These are phyloP conservation scores for Colletotrichum liriopes DNA, from an alignment of 2,329 filamentous ascomycete species.

Conservation along the genomic window DNA sequence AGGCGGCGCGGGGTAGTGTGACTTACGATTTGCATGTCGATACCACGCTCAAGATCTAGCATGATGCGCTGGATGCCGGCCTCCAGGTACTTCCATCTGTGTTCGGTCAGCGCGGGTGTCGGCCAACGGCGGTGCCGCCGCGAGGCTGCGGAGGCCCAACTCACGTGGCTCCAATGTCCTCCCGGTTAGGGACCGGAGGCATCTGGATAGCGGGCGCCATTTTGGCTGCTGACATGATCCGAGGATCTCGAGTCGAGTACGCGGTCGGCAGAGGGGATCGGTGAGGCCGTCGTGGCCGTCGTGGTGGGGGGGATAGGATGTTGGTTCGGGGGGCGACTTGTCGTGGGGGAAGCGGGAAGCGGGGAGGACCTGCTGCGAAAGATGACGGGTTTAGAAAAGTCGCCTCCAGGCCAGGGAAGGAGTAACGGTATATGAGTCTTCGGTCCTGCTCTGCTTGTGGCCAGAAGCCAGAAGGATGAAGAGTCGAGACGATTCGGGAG, in stretches of 20 bases:
- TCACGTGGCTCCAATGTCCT: conserved; percentile 71
- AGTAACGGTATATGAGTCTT: conserved; percentile 9
- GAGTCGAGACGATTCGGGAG: conserved; percentile 5
- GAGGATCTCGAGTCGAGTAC: conserved; percentile 28
- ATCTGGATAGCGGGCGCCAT: conserved; percentile 60
- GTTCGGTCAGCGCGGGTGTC: conserved; percentile 39
- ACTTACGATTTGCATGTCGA: conserved; percentile 90
- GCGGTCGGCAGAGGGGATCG: conserved; percentile 27
- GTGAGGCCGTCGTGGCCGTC: conserved; percentile 47
- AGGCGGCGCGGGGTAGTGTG: conserved; percentile 29
- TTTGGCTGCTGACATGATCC: conserved; percentile 53
- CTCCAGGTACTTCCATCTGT: conserved; percentile 91
- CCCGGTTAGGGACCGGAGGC: conserved; percentile 73
- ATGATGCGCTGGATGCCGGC: conserved; percentile 93
- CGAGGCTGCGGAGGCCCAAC: conserved; percentile 35
- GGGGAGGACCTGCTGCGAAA: conserved; percentile 29
- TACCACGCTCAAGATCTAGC: conserved; percentile 90
- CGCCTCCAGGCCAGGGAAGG: background rate
- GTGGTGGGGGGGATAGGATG: conserved; percentile 38
- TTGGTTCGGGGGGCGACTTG: conserved; percentile 13
- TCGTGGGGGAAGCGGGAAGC: conserved; percentile 27
- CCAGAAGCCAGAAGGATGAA: conserved; percentile 5
- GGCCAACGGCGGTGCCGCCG: conserved; percentile 14
- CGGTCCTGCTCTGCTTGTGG: background rate
- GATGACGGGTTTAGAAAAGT: conserved; percentile 31